Evolutionary conservation across 805 yeast genomes (phyloP).

Genomic region (Hanseniaspora clermontiae): DNA sequence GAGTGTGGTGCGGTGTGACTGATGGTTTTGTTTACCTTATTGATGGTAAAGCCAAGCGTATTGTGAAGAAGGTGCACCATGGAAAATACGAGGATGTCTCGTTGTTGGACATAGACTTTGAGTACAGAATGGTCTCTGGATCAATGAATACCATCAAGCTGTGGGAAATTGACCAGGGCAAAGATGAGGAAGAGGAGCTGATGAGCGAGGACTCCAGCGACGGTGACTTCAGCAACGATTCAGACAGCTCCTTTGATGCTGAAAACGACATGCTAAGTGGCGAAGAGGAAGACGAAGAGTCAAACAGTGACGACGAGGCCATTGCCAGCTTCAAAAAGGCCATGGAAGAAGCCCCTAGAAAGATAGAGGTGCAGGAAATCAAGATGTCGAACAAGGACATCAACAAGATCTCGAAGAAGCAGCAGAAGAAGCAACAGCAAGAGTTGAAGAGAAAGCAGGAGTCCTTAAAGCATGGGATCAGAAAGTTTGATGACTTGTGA

Average conservation of each 20-base stretch:
- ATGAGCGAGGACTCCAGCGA: slow-evolving; percentile 17
- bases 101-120: slow-evolving; percentile 63
- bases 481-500: slow-evolving; percentile 48
- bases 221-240: slow-evolving; percentile 12
- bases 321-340: slow-evolving; percentile 5
- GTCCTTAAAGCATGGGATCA: slow-evolving; percentile 47
- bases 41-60: slow-evolving; percentile 49
- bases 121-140: slow-evolving; percentile 66
- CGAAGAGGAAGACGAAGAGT: slow-evolving; percentile 20
- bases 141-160: slow-evolving; percentile 73
- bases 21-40: slow-evolving; percentile 62
- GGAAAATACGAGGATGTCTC: slow-evolving; percentile 61
- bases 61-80: slow-evolving; percentile 56
- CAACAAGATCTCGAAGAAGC: slow-evolving; percentile 4
- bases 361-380: slow-evolving; percentile 13
- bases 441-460: slow-evolving; percentile 24
- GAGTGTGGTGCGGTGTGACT: slow-evolving; percentile 68
- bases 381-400: slow-evolving; percentile 20
- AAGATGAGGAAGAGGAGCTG: slow-evolving; percentile 24
- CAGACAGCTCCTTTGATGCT: slow-evolving; percentile 13
- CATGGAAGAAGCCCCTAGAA: background rate
- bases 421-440: slow-evolving; percentile 15
- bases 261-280: slow-evolving; percentile 22
- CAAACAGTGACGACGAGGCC: slow-evolving; percentile 14
- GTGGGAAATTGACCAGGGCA: slow-evolving; percentile 45